Evolutionary conservation across 805 yeast genomes (phyloP).

Genomic region (Candida tallmaniae): DNA sequence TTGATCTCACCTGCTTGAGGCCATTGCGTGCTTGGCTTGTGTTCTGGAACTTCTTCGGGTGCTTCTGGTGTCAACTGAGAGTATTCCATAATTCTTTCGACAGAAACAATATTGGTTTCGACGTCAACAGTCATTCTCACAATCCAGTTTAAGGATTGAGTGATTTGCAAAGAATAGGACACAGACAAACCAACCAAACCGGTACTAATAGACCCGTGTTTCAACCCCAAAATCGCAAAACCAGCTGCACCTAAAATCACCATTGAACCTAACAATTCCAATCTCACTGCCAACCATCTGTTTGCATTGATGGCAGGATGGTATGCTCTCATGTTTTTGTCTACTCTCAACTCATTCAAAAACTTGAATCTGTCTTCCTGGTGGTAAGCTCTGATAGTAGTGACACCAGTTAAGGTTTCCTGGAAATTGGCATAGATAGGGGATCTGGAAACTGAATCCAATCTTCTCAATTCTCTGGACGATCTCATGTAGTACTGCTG

Average conservation of each 20-base stretch:
- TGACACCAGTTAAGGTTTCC: slow-evolving; percentile 72
- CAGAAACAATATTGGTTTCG: slow-evolving; percentile 94
- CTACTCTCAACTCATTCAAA: slow-evolving; percentile 68
- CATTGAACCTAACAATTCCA: slow-evolving; percentile 86
- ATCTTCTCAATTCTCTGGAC: slow-evolving; percentile 77
- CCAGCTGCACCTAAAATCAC: slow-evolving; percentile 86
- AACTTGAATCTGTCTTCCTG: slow-evolving; percentile 60
- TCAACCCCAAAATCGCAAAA: slow-evolving; percentile 66
- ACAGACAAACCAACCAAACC: slow-evolving; percentile 94
- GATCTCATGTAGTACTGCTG: slow-evolving; percentile 74
- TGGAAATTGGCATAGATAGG: slow-evolving; percentile 84
- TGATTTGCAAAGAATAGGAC: slow-evolving; percentile 87
- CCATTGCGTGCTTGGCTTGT: slow-evolving; percentile 53
- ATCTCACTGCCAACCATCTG: slow-evolving; percentile 95
- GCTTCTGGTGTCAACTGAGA: slow-evolving; percentile 82
- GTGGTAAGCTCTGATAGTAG: slow-evolving; percentile 69
- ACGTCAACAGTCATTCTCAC: slow-evolving; percentile 99
- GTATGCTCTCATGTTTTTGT: slow-evolving; percentile 84
- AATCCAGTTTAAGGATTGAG: slow-evolving; percentile 94
- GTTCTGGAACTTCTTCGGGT: slow-evolving; percentile 56
- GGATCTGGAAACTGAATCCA: slow-evolving; percentile 74
- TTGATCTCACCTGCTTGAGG: slow-evolving; percentile 34
- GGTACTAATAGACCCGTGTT: slow-evolving; percentile 67
- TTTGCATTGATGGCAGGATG: slow-evolving; percentile 91
- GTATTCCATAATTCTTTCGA: slow-evolving; percentile 90